Base-by-base conservation (phyloP, 352 stramenopile species). In the Phytophthora niederhauseri region DNA sequence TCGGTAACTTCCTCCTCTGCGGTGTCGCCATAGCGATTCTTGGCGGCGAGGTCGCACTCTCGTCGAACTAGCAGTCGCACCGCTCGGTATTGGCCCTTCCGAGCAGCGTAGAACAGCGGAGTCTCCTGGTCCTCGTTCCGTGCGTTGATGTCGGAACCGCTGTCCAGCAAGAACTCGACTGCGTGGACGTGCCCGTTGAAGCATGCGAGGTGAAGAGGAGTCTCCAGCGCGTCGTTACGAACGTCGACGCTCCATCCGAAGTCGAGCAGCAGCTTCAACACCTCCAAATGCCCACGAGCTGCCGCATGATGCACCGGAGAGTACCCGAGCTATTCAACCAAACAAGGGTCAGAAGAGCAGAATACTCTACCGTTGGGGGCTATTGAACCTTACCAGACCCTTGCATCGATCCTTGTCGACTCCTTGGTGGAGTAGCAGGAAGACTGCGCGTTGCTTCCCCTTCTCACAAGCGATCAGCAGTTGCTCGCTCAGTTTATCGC, bases 401-500 rank as follows among this genome's bases (percentile, higher is more conserved):
- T 66, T 81, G 64, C 82, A 94, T 24, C 84, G 76, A 11, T 81
- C 66, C 15, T 66, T 84, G 38, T 90, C 74, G 20, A 91, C 64
- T 15, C 73, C 71, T 61, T 94, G 84, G 31, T 92, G 81, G 6
- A 92, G 66, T 15, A 94, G 46, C n/a, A 94, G 53, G 66, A 92
- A 94, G 9, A 85, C 73, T 0, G 78, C 82, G 20, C 86, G 82
- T 43, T 82, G 78, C 30, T 85, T 90, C 20, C 85, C 85, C 61
- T 91, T 92, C 57, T 92, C 85, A 38, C 82, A 86, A 4, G 84
- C 85, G 31, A 92, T 81, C 20, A 92, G 71, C 5, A 92, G 65
- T 20, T 92, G 82, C 19, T 91, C 80, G 64, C 70, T 75, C 17
- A 92, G 52, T 36, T 68, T 61, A 69, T 89, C 20, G 61, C 70